Percentiles rank a stretch among this genome's conserved stretches.
Evolutionary conservation across 192 early-diverging fungal species (phyloP).

Genomic region (Entomortierella lignicola): DNA sequence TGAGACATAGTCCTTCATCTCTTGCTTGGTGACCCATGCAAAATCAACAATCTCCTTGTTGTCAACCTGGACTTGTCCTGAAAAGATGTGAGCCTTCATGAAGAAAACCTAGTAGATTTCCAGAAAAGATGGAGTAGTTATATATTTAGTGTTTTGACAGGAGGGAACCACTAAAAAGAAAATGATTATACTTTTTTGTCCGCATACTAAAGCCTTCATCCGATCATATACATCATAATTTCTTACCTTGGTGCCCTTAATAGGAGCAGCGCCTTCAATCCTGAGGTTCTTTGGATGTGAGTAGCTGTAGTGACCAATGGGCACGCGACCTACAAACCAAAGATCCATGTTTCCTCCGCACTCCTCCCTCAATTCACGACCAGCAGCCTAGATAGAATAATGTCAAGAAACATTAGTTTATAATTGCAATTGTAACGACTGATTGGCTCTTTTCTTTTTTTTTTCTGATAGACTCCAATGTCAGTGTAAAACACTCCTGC

Average conservation of each 20-base stretch:
- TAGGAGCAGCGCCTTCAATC: slow-evolving; percentile 21
- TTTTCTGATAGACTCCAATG: not conserved
- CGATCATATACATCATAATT: not conserved
- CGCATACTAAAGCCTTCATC: too few species aligned
- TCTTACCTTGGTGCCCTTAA: slow-evolving; percentile 62
- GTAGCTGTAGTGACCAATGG: slow-evolving; percentile 78
- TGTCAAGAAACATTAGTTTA: too few species aligned
- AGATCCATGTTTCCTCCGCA: slow-evolving; percentile 83
- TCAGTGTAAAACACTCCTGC: slow-evolving; percentile 53
- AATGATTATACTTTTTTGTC: too few species aligned
- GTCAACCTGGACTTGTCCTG: slow-evolving; percentile 76
- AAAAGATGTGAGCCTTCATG: slow-evolving; percentile 85
- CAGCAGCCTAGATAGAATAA: slow-evolving; percentile 70
- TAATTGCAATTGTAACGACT: too few species aligned
- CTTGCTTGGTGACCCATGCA: slow-evolving; percentile 82
- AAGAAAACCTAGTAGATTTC: slow-evolving; percentile 84
- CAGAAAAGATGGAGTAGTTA: too few species aligned
- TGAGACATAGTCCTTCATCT: slow-evolving; percentile 65
- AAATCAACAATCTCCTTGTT: slow-evolving; percentile 70
- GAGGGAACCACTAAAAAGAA: too few species aligned
- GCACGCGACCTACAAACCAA: slow-evolving; percentile 89
- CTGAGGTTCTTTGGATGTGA: slow-evolving; percentile 34
- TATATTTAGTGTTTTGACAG: too few species aligned
- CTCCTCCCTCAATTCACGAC: slow-evolving; percentile 72
- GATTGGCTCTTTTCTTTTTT: not conserved